phyloP scores from a whole-genome alignment of 805 yeast genomes.

The Hanseniaspora singularis region DNA sequence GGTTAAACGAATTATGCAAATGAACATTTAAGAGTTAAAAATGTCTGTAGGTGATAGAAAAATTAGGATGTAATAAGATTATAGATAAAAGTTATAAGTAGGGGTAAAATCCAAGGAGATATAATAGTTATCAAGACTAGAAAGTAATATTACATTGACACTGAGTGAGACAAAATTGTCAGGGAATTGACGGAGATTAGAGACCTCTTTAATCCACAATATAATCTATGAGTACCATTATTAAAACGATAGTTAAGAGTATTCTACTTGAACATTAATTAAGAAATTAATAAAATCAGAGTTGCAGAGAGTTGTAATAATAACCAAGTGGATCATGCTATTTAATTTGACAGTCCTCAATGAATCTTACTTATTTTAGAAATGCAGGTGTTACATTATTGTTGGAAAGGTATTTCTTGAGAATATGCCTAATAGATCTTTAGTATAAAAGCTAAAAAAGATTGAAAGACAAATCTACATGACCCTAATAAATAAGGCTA shows the following conservation, averaged over 20 bases:
- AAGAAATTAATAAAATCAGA: slow-evolving; percentile 5
- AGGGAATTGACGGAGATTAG: slow-evolving; percentile 6
- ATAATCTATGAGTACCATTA: slow-evolving; percentile 4
- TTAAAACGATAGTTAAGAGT: slow-evolving; percentile 8
- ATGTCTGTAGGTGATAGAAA: slow-evolving; percentile 3
- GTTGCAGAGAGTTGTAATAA: slow-evolving; percentile 9
- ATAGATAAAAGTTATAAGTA: background rate
- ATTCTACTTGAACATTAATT: slow-evolving; percentile 10
- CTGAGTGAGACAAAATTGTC: background rate
- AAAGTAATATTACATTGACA: slow-evolving; percentile 1
- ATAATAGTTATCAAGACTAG: background rate
- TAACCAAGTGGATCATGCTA: slow-evolving; percentile 12
- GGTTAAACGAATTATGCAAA: slow-evolving; percentile 11
- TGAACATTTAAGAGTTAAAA: slow-evolving; percentile 6
- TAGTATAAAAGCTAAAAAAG: background rate
- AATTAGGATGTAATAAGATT: background rate
- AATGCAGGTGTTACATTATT: slow-evolving; percentile 11
- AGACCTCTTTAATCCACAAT: slow-evolving; percentile 3
- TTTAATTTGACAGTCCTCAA: slow-evolving; percentile 13
- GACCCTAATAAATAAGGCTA: slow-evolving; percentile 9
- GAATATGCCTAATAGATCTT: background rate
- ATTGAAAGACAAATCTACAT: slow-evolving; percentile 10
- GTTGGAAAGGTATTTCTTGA: slow-evolving; percentile 2
- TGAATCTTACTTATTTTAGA: slow-evolving; percentile 10
- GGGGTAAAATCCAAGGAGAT: slow-evolving; percentile 5